These are phyloP conservation scores for Ophiocordyceps sinensis DNA, from an alignment of 2,329 filamentous ascomycete genomes.

Conservation along the genomic window DNA sequence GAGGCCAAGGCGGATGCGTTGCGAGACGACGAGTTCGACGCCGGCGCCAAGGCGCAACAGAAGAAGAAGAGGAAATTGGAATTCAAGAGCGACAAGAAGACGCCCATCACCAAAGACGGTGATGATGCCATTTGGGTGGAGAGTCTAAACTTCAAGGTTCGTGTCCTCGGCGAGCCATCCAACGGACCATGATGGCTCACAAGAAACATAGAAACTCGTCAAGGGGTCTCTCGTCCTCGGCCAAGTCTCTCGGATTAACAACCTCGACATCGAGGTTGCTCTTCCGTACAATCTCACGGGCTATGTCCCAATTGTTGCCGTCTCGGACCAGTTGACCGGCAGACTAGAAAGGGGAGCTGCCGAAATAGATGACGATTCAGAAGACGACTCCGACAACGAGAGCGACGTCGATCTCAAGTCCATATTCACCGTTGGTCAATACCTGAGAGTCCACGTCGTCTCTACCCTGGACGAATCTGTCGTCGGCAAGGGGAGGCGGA, in stretches of 20 bases:
- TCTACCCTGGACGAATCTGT: slow-evolving; percentile 58
- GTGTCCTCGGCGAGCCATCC: slow-evolving; percentile 4
- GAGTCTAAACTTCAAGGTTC: slow-evolving; percentile 77
- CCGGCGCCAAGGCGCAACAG: slow-evolving; percentile 25
- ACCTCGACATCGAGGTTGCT: slow-evolving; percentile 64
- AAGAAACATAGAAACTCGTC: slow-evolving; percentile 49
- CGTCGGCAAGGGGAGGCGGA: slow-evolving; percentile 53
- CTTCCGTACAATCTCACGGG: slow-evolving; percentile 88
- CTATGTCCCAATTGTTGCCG: slow-evolving; percentile 80
- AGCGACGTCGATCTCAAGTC: slow-evolving; percentile 56
- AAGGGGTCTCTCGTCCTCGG: slow-evolving; percentile 81
- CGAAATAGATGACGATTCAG: slow-evolving; percentile 39
- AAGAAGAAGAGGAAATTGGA: slow-evolving; percentile 45
- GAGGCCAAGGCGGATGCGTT: slow-evolving; percentile 86
- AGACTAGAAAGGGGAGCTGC: slow-evolving; percentile 56
- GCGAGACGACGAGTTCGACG: slow-evolving; percentile 62
- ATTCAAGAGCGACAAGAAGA: slow-evolving; percentile 36
- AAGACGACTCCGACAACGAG: slow-evolving; percentile 26
- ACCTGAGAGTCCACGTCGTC: slow-evolving; percentile 68
- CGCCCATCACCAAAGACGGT: slow-evolving; percentile 27
- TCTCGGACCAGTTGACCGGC: slow-evolving; percentile 66
- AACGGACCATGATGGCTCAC: slow-evolving; percentile 9
- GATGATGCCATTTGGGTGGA: slow-evolving; percentile 59
- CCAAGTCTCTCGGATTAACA: slow-evolving; percentile 68
- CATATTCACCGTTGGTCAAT: slow-evolving; percentile 75